phyloP scores from a whole-genome alignment of 768 basidiomycete genomes.

The Agrocybe pediades region DNA sequence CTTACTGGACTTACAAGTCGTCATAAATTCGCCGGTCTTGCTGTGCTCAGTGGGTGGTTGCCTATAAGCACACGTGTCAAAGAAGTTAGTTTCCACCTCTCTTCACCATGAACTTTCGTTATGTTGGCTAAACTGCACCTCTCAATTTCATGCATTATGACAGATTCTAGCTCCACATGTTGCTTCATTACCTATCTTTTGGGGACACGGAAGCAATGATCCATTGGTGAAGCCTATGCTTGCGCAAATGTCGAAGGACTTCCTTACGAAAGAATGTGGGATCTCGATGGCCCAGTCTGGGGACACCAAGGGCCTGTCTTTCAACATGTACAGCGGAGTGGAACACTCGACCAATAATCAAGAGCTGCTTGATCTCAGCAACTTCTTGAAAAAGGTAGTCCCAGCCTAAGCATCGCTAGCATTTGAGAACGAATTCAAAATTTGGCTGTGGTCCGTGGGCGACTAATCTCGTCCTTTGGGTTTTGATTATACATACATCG shows the following conservation, averaged over 20 bases:
- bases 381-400: background rate
- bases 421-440: too few species aligned
- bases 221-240: background rate
- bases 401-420: too few species aligned
- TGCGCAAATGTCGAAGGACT: background rate
- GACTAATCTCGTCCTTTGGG: too few species aligned
- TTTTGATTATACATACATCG: background rate
- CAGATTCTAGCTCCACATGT: background rate
- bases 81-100: background rate
- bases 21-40: constrained; percentile 2
- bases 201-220: background rate
- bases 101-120: too few species aligned
- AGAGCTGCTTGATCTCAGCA: background rate
- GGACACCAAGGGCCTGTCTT: background rate
- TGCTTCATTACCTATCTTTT: constrained; percentile 1
- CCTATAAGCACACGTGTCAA: constrained; percentile 3
- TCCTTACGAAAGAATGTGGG: background rate
- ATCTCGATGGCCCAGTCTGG: background rate
- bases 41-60: constrained; percentile 3
- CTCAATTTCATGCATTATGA: background rate
- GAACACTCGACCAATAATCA: background rate
- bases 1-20: background rate
- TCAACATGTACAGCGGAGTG: background rate
- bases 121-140: background rate
- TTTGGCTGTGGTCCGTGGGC: too few species aligned